Evolutionary conservation across 208 protist species (phyloP), one percentile per base, ranked within the genome.

Genomic region (Phytomonas sp.): DNA sequence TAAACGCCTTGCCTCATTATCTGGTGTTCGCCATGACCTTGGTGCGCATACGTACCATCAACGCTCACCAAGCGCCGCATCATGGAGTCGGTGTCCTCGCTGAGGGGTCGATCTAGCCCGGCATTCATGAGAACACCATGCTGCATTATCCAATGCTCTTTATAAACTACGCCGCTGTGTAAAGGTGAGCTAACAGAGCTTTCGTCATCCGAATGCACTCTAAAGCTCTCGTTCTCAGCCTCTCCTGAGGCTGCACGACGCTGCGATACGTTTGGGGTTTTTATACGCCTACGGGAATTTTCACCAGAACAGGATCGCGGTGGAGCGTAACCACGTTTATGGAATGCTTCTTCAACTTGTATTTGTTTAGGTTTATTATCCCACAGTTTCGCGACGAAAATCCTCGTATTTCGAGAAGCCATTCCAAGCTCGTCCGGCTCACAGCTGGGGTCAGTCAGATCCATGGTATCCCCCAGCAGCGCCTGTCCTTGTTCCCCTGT

Each of bases 121-220:
- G 81, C 69, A 33, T 72, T 72, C 71, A 84, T 64, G 31, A 87
- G 76, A 34, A 83, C 75, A 30, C 82, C 82, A 10, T 72, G 78
- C 32, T 79, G 78, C 82, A 87, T 87, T n/a, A 87, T 73, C 62
- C 81, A 77, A 8, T 76, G 74, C 12, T 76, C 78, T 45, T 66
- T 69, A 4, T 49, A 52, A 11, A 64, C 52, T 16, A 49, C 56
- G 29, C 40, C 49, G 56, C 34, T 49, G 37, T 29, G 12, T 16
- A 26, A 71, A 60, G 5, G 75, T 63, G 29, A 75, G 30, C 8
- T 71, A 73, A 67, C 11, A 3, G 71, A 80, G 33, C 67, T 71
- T 26, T 60, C 75, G 3, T 63, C 56, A 12, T 63, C 37, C 8
- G 75, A 80, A 34, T 72, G 71, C 2, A 49, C 60, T 23, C 6